A percentile compares a stretch with the other conserved stretches of the same genome.
phyloP scores from a whole-genome alignment of 495 filamentous ascomycete genomes.

The Penicillium soppii region DNA sequence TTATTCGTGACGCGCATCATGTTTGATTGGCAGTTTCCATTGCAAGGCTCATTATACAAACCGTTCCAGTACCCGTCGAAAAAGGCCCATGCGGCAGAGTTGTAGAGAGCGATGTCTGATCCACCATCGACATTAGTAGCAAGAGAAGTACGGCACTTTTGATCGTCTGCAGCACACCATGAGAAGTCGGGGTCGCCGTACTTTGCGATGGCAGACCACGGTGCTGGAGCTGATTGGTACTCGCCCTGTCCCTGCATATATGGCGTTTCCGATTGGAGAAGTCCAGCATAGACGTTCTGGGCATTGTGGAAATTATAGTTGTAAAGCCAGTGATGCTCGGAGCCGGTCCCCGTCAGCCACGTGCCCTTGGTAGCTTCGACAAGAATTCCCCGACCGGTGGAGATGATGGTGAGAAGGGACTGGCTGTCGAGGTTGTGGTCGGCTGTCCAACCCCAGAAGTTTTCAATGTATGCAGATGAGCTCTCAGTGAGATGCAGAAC shows the following conservation, averaged over 20 bases:
- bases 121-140: conserved; percentile 40
- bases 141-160: conserved; percentile 41
- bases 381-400: conserved; percentile 50
- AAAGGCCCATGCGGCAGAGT: conserved; percentile 52
- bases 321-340: conserved; percentile 53
- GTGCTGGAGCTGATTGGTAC: conserved; percentile 36
- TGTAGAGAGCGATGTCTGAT: conserved; percentile 53
- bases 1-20: conserved; percentile 38
- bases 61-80: conserved; percentile 43
- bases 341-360: conserved; percentile 43
- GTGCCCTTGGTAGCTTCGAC: conserved; percentile 45
- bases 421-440: conserved; percentile 52
- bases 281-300: conserved; percentile 44
- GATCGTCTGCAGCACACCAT: conserved; percentile 32
- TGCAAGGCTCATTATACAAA: conserved; percentile 32
- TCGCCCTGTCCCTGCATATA: conserved; percentile 46
- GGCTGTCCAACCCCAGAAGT: conserved; percentile 63
- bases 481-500: conserved; percentile 51
- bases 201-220: conserved; percentile 34
- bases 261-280: conserved; percentile 45
- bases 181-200: conserved; percentile 47
- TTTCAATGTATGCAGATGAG: conserved; percentile 56
- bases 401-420: conserved; percentile 36
- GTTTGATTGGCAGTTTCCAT: conserved; percentile 43
- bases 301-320: conserved; percentile 51